Evolutionary conservation across 1,284 basidiomycete genomes (phyloP).

Genomic region (Neolentinus lepideus): DNA sequence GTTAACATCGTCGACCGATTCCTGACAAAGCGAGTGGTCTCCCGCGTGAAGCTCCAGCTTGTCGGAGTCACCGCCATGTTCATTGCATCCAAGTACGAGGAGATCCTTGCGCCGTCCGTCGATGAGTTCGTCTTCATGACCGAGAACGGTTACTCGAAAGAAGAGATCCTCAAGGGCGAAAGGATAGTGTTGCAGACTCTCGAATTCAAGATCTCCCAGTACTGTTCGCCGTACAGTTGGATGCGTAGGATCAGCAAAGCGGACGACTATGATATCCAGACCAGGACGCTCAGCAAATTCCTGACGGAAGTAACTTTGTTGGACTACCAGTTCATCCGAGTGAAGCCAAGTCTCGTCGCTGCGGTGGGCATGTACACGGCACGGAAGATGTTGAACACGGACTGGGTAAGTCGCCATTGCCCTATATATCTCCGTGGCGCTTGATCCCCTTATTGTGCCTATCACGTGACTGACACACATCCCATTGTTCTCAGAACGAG

Average conservation of each 20-base stretch:
- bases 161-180: slow-evolving; percentile 98
- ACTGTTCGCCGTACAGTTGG: slow-evolving; percentile 99
- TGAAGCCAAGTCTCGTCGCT: slow-evolving; percentile 92
- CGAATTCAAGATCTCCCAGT: slow-evolving; percentile 93
- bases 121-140: slow-evolving; percentile 99
- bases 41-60: slow-evolving; percentile 92
- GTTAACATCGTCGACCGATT: slow-evolving; percentile 98
- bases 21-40: slow-evolving; percentile 88
- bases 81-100: slow-evolving; percentile 98
- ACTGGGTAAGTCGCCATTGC: slow-evolving; percentile 69
- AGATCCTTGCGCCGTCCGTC: slow-evolving; percentile 90
- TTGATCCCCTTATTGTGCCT: background rate
- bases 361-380: slow-evolving; percentile 98
- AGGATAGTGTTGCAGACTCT: slow-evolving; percentile 92
- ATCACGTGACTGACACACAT: slow-evolving; percentile 44
- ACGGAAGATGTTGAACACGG: slow-evolving; percentile 84
- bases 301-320: slow-evolving; percentile 94
- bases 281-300: slow-evolving; percentile 95
- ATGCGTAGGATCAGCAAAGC: slow-evolving; percentile 98
- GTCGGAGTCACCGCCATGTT: slow-evolving; percentile 98
- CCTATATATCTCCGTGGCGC: slow-evolving; percentile 1
- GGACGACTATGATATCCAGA: slow-evolving; percentile 98
- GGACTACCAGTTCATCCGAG: slow-evolving; percentile 90
- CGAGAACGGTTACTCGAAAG: slow-evolving; percentile 86
- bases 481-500: slow-evolving; percentile 56